Base-by-base conservation (phyloP, 1,139 yeast species). In the Hemisphaericaspora lyxosophila region DNA sequence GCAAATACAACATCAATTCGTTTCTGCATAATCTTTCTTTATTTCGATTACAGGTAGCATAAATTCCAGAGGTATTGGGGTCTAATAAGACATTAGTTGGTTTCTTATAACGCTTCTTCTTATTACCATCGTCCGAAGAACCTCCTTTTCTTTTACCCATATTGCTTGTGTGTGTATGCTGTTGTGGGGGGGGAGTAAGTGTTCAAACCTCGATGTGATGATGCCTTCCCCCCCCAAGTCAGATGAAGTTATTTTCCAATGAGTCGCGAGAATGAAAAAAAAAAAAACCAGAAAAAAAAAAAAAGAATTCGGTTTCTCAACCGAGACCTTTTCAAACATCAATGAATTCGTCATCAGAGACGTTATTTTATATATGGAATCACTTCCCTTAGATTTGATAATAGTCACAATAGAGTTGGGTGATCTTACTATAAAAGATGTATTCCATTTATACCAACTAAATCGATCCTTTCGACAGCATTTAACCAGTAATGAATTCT, bases 31-130 rank as follows among this genome's bases (percentile, higher is more conserved):
- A 79, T 42, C 75, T 72, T 60, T 90, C 96, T 47, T 82, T 79
- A 31, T 86, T 84, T 50, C 96, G 71, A 35, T 78, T 74, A 59
- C 97, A 87, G 0, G 96, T 86, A 16, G 89, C 96, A 61, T 83
- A 92, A 2, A 87, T 69, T 1, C 97, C 96, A 32, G 83, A 67
- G 45, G 95, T 84, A 35, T 81, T 81, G 0, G 96, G 95, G 52
- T 88, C 96, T 16, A 81, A 57, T 41, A 78, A 65, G 13, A 33
- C 42, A 3, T 80, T 80, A 5, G 69, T 60, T 20, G 64, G 55
- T 52, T 74, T 74, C 36, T 40, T 44, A 9, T 16, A 16, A 5
- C 35, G 19, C 23, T 43, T 47, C 19, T 39, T 39, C 1, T 49
- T 51, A 1, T 48, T 52, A 14, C 46, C 45, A 14, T 40, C 29